phyloP scores from a whole-genome alignment of 1,284 basidiomycete genomes.

The Melanopsichium pennsylvanicum region DNA sequence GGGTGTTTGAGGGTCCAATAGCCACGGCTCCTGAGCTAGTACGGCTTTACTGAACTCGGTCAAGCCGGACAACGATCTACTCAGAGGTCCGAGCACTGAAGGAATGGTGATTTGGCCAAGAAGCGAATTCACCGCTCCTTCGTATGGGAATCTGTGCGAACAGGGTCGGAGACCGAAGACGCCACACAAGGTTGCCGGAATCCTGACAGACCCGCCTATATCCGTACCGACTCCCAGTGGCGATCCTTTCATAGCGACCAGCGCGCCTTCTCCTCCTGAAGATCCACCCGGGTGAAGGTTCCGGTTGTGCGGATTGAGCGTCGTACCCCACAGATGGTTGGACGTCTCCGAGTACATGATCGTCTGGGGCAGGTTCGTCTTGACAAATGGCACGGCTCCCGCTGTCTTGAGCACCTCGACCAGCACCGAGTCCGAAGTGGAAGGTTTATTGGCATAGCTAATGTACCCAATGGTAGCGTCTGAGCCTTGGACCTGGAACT shows the following conservation, averaged over 20 bases:
- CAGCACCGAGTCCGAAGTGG: constrained; percentile 30
- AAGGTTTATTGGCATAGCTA: constrained; percentile 67
- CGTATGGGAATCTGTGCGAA: constrained; percentile 76
- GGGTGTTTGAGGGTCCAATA: constrained; percentile 73
- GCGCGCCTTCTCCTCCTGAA: constrained; percentile 75
- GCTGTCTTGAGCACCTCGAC: constrained; percentile 68
- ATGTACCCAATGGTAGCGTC: constrained; percentile 74
- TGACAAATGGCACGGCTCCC: constrained; percentile 76
- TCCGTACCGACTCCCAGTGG: constrained; percentile 75
- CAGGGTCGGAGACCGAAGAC: constrained; percentile 77
- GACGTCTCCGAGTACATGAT: constrained; percentile 63
- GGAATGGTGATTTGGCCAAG: constrained; percentile 73
- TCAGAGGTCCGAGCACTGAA: constrained; percentile 78
- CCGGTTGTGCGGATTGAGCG: constrained; percentile 73
- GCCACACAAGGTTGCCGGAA: constrained; percentile 75
- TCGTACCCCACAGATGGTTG: constrained; percentile 75
- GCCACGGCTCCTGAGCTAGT: constrained; percentile 74
- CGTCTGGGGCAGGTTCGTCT: constrained; percentile 70
- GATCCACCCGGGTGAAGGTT: constrained; percentile 70
- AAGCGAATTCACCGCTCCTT: constrained; percentile 69
- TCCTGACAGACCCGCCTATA: constrained; percentile 74
- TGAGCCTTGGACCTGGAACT: constrained; percentile 72
- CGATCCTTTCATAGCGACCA: constrained; percentile 71
- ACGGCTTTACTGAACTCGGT: constrained; percentile 75
- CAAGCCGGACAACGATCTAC: constrained; percentile 71